These are phyloP conservation scores for Euphorbia schlechtendalii DNA, from an alignment of 441 rosid genomes.

Conservation along the genomic window DNA sequence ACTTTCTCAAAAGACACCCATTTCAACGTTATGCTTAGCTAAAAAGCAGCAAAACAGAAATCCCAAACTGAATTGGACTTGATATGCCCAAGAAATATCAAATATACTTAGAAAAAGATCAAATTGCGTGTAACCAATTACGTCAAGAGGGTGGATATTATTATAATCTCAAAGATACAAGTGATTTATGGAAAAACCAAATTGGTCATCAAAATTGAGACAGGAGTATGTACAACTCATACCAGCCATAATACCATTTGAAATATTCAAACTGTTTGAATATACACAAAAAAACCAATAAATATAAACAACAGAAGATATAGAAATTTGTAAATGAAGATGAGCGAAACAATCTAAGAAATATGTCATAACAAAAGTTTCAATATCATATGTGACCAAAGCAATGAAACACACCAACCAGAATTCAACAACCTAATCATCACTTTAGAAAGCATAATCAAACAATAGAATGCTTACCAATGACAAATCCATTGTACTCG, in stretches of 20 bases:
- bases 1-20: not conserved
- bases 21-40: too few relatives aligned
- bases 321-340: not conserved
- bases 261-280: not conserved
- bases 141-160: not conserved
- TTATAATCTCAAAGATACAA: not conserved
- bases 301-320: not conserved
- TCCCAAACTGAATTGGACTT: not conserved
- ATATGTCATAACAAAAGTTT: not conserved
- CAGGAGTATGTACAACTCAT: not conserved
- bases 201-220: not conserved
- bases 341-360: not conserved
- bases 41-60: too few relatives aligned
- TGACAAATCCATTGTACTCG: slow-evolving; percentile 67
- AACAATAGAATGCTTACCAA: slow-evolving; percentile 39
- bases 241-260: not conserved
- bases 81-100: not conserved
- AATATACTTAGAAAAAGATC: too few relatives aligned
- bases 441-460: not conserved
- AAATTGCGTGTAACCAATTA: not conserved
- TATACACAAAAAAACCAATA: not conserved
- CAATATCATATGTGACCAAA: not conserved
- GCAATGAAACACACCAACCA: not conserved
- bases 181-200: not conserved
- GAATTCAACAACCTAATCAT: not conserved